phyloP scores from a whole-genome alignment of 2,329 filamentous ascomycete species.

The Sclerotinia glacialis region DNA sequence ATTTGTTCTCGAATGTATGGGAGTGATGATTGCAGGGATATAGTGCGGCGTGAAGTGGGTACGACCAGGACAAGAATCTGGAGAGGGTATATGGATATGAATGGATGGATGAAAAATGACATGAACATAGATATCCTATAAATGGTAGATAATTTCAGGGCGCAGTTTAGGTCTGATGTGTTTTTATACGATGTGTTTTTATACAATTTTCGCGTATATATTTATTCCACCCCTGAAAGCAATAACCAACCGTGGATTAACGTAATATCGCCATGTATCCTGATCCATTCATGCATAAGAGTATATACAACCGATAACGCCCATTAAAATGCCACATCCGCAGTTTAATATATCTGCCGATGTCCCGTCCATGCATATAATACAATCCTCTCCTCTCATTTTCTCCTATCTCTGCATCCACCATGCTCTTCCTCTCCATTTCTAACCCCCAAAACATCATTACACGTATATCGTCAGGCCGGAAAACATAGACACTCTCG shows the following conservation, averaged over 20 bases:
- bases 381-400: conserved; percentile 26
- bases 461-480: not conserved
- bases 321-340: conserved; percentile 35
- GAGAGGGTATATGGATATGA: conserved; percentile 3
- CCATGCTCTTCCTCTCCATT: not conserved
- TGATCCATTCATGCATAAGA: not conserved
- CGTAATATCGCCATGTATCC: not conserved
- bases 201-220: conserved; percentile 11
- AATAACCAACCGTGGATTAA: not conserved
- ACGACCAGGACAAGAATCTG: not conserved
- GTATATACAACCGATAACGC: conserved; percentile 30
- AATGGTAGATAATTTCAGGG: conserved; percentile 5
- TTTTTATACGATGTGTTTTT: conserved; percentile 9
- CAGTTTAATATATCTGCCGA: conserved; percentile 27
- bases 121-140: conserved; percentile 23
- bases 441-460: not conserved
- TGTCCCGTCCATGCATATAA: conserved; percentile 24
- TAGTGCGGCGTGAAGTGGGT: not conserved
- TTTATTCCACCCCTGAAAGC: not conserved
- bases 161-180: not conserved
- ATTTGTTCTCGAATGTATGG: conserved; percentile 96
- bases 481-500: not conserved
- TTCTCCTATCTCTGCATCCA: not conserved
- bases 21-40: conserved; percentile 49
- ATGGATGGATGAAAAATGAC: conserved; percentile 12